A percentile compares a stretch with the other conserved stretches of the same genome.
phyloP scores from a whole-genome alignment of 768 basidiomycete species.

The Phaeotremella skinneri region DNA sequence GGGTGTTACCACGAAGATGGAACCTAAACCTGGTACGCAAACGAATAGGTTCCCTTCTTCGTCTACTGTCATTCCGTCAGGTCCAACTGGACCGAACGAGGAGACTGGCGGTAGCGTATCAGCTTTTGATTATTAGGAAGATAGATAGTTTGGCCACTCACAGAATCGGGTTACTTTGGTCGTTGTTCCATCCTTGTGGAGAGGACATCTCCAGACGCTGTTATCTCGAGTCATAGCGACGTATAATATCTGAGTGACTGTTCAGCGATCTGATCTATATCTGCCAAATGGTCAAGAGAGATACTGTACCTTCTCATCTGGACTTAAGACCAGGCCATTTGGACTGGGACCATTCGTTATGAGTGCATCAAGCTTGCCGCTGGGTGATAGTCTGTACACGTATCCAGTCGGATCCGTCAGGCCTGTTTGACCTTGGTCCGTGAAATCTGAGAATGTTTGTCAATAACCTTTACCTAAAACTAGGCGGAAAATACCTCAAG shows the following conservation, averaged over 20 bases:
- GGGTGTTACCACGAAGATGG: conserved; percentile 24
- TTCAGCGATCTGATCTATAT: neutral
- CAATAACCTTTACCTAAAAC: neutral
- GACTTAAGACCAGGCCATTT: conserved; percentile 25
- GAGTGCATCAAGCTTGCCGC: conserved; percentile 22
- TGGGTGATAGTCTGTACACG: conserved; percentile 22
- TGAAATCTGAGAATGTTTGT: conserved; percentile 19
- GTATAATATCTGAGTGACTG: conserved; percentile 13
- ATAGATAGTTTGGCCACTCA: conserved; percentile 4
- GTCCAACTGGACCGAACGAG: conserved; percentile 25
- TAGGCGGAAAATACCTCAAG: neutral
- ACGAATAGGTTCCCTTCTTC: conserved; percentile 27
- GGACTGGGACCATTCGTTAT: conserved; percentile 25
- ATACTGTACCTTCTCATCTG: conserved; percentile 22
- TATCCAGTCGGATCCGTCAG: conserved; percentile 28
- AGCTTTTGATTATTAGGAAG: neutral
- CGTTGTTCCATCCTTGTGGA: conserved; percentile 25
- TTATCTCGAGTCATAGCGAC: conserved; percentile 34
- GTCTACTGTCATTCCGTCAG: conserved; percentile 32
- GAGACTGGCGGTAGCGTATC: conserved; percentile 11
- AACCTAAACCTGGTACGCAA: conserved; percentile 22
- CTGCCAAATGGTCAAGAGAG: too few species aligned
- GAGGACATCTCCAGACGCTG: conserved; percentile 25
- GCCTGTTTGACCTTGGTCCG: conserved; percentile 35
- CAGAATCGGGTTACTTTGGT: conserved; percentile 28